Base-by-base conservation (phyloP, 2,329 filamentous ascomycete genomes). In the Stagonosporopsis chrysanthemi region DNA sequence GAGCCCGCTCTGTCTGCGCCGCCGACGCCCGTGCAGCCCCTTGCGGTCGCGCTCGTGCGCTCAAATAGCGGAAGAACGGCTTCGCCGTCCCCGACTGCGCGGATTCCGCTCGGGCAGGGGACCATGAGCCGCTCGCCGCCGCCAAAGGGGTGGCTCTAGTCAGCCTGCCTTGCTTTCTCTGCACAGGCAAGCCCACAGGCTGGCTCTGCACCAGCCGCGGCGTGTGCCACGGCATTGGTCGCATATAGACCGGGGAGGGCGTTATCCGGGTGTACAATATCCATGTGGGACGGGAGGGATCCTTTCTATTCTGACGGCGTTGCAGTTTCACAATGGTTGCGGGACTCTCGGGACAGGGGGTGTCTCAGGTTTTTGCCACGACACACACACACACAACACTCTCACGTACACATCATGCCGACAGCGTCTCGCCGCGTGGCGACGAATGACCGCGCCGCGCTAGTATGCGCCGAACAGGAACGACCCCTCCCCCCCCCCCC, bases 81-180 rank as follows among this genome's bases (percentile, higher is more conserved):
- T 15, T 56, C 61, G 6, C 70, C 61, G 8, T 71, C 69, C 19
- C 72, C 73, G 0, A 74, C 71, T 6, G 71, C 72, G 14, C 49
- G 68, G 33, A 72, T 75, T 45, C 72, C 71, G 6, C 66, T 73
- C 12, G 73, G 73, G 17, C 72, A 69, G n/a, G 73, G 73, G 17
- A 76, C 73, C 6, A 76, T 76, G 71, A 66, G 70, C 43, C 64
- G 74, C 11, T 73, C 64, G 45, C 71, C 72, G 12, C 71, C 70
- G 44, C 67, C 63, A 4, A 70, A 71, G 40, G 74, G 72, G 45
- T 75, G 74, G 73, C 15, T 57, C 36, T 60, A 60, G 46, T 24
- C 14, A 19, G 19, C 19, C 19, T 19, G 19, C 19, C 19, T 19
- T 19, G 19, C 19, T 19, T 19, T 19, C 19, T 19, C 19, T 19